Conservation (phyloP, 2,329 filamentous ascomycete species). For the Boeremia lycopersici region DNA sequence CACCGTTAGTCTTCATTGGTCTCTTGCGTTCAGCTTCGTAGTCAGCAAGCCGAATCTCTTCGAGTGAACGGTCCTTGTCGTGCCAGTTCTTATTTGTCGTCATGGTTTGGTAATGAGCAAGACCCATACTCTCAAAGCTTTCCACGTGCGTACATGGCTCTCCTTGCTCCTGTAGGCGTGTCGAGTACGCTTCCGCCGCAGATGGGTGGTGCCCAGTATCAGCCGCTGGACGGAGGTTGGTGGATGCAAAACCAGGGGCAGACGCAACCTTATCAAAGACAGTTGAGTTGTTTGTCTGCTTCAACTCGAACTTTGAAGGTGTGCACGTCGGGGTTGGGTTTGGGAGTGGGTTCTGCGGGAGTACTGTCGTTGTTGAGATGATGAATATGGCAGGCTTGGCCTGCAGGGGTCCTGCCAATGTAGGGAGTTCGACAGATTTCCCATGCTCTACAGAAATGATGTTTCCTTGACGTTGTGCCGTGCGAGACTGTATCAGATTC, state of each 20-base stretch:
- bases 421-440: not conserved
- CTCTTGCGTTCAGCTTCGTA: conserved; percentile 9
- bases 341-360: not conserved
- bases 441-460: conserved; percentile 23
- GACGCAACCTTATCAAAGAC: not conserved
- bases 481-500: conserved; percentile 18
- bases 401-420: not conserved
- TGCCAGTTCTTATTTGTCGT: not conserved
- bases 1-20: not conserved
- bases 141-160: conserved; percentile 11
- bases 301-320: not conserved
- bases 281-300: not conserved
- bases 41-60: conserved; percentile 25
- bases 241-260: not conserved
- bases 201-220: not conserved
- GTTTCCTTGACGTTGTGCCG: conserved; percentile 18
- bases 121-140: not conserved
- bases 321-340: not conserved
- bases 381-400: conserved; percentile 1
- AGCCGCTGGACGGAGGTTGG: not conserved
- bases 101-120: conserved; percentile 21
- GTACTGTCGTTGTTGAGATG: not conserved
- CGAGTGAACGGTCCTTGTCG: conserved; percentile 19
- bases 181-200: conserved; percentile 1
- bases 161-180: conserved; percentile 4